Conservation (phyloP, 2,329 filamentous ascomycete genomes). For the Fusarium nygamai region DNA sequence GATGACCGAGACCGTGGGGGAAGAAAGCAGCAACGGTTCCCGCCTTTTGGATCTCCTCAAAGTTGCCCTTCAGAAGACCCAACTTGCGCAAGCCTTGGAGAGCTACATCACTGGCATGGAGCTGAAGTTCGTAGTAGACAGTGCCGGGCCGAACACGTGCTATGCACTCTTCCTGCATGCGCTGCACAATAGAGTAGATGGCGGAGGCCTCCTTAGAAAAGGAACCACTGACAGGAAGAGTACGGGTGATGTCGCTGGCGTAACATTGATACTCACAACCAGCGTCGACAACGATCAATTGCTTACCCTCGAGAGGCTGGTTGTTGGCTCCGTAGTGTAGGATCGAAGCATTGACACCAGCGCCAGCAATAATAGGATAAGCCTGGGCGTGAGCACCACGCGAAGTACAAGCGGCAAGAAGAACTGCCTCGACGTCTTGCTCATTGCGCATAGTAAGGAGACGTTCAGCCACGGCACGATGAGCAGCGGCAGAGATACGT, state of each 20-base stretch:
- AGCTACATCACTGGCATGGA: constrained; percentile 77
- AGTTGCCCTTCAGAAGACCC: constrained; percentile 75
- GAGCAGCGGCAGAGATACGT: constrained; percentile 79
- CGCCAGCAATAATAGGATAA: constrained; percentile 89
- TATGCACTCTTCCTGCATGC: constrained; percentile 84
- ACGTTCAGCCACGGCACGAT: constrained; percentile 74
- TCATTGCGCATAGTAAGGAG: constrained; percentile 76
- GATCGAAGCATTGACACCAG: constrained; percentile 83
- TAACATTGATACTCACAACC: constrained; percentile 88
- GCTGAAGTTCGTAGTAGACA: constrained; percentile 76
- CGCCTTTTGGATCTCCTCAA: constrained; percentile 61
- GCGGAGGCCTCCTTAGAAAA: constrained; percentile 75
- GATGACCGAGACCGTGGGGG: constrained; percentile 72
- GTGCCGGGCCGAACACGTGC: constrained; percentile 73
- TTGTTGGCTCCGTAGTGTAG: constrained; percentile 90
- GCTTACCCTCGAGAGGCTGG: constrained; percentile 72
- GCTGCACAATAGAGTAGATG: constrained; percentile 80
- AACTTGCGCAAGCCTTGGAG: constrained; percentile 75
- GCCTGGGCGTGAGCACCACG: constrained; percentile 80
- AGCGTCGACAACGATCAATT: constrained; percentile 86
- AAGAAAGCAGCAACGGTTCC: constrained; percentile 71
- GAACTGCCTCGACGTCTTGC: constrained; percentile 83
- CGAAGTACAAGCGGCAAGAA: constrained; percentile 76
- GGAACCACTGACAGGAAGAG: constrained; percentile 77
- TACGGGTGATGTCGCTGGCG: constrained; percentile 89